Conservation (phyloP, 2,329 filamentous ascomycete genomes). For the Ascochyta koolunga region DNA sequence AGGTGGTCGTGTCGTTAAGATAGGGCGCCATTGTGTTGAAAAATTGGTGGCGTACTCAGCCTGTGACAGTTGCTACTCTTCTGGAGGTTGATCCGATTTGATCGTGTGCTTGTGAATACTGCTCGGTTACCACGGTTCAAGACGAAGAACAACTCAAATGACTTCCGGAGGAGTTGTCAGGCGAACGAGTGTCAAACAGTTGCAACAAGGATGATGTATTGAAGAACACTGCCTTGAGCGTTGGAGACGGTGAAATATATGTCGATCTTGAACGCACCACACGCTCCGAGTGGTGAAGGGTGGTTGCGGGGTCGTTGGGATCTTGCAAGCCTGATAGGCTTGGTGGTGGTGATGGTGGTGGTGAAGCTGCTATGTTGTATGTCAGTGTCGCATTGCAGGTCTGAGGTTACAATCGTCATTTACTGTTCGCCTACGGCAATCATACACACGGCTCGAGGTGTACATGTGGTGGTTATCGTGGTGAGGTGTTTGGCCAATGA, state of each 20-base stretch:
- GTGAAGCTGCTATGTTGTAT: not conserved
- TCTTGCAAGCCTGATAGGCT: not conserved
- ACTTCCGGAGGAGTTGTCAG: not conserved
- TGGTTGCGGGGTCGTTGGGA: conserved; percentile 2
- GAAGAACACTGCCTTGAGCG: not conserved
- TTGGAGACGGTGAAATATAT: not conserved
- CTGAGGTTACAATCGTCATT: conserved; percentile 1
- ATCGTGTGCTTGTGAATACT: too few relatives aligned
- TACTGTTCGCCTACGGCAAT: not conserved
- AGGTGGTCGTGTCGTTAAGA: not conserved
- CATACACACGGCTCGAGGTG: conserved; percentile 2
- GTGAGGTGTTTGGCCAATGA: conserved; percentile 22
- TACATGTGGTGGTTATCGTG: conserved; percentile 22
- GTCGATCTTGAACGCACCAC: not conserved
- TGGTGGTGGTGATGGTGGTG: too few relatives aligned
- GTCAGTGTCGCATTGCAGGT: conserved; percentile 31
- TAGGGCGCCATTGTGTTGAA: not conserved
- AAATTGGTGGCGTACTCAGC: too few relatives aligned
- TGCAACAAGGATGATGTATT: not conserved
- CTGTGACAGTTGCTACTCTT: too few relatives aligned
- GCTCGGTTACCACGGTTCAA: too few relatives aligned
- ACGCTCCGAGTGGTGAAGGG: not conserved
- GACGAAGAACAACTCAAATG: too few relatives aligned
- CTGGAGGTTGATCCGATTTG: too few relatives aligned
- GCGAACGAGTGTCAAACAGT: too few relatives aligned